phyloP scores from a whole-genome alignment of 2,329 filamentous ascomycete genomes.

The Sporothrix pseudoabietina region DNA sequence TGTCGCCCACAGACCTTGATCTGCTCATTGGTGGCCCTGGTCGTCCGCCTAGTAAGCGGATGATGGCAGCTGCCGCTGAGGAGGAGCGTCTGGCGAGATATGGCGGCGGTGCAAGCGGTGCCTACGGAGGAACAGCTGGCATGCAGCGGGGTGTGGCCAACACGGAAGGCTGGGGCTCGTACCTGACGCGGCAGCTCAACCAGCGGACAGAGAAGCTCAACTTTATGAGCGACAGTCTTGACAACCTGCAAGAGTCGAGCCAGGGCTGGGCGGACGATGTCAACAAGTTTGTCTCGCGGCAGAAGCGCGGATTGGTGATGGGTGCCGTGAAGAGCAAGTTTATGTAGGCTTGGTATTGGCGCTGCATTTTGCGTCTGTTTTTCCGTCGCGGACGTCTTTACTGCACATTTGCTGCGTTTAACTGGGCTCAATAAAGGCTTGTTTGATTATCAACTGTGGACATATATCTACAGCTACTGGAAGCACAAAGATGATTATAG shows the following conservation, averaged over 20 bases:
- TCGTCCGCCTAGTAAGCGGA: slow-evolving; percentile 83
- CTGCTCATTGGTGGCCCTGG: slow-evolving; percentile 86
- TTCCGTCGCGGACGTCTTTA: not conserved
- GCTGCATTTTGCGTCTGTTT: not conserved
- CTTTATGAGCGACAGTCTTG: slow-evolving; percentile 81
- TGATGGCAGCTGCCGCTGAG: slow-evolving; percentile 75
- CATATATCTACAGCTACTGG: not conserved
- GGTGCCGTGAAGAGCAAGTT: slow-evolving; percentile 68
- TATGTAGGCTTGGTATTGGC: not conserved
- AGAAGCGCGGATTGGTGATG: slow-evolving; percentile 82
- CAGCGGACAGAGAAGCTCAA: slow-evolving; percentile 87
- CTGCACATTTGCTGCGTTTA: not conserved
- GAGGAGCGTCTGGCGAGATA: slow-evolving; percentile 65
- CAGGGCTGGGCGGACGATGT: slow-evolving; percentile 85
- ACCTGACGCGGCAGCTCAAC: slow-evolving; percentile 82
- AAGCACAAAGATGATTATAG: not conserved
- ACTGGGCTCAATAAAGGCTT: not conserved
- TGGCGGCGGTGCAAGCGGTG: slow-evolving; percentile 41
- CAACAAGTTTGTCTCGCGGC: slow-evolving; percentile 79
- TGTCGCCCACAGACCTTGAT: slow-evolving; percentile 85
- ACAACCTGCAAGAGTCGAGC: slow-evolving; percentile 77
- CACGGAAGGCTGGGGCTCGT: slow-evolving; percentile 72
- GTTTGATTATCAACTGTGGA: not conserved
- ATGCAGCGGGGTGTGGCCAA: slow-evolving; percentile 33
- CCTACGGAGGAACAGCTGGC: slow-evolving; percentile 36